phyloP scores from a whole-genome alignment of 805 yeast genomes.

The Saccharomycopsis sp. region DNA sequence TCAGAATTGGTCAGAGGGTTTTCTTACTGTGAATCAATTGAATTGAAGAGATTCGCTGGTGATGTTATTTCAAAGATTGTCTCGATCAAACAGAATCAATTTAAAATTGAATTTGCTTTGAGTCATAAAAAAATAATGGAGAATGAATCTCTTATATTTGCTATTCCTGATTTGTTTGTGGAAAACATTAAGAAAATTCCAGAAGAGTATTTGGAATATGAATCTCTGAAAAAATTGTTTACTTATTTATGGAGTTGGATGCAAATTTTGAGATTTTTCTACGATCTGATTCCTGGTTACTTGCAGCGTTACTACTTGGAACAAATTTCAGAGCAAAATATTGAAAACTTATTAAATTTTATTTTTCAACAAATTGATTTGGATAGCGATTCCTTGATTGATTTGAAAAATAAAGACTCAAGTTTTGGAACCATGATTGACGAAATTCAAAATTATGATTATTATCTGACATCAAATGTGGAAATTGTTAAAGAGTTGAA shows the following conservation, averaged over 20 bases:
- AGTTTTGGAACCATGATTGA: conserved; percentile 19
- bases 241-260: conserved; percentile 64
- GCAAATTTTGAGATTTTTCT: conserved; percentile 53
- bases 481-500: conserved; percentile 29
- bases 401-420: conserved; percentile 10
- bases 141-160: conserved; percentile 28
- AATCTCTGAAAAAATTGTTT: conserved; percentile 30
- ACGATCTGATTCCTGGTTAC: conserved; percentile 56
- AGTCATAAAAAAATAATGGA: conserved; percentile 25
- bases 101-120: conserved; percentile 45
- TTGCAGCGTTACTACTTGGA: conserved; percentile 48
- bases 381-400: conserved; percentile 25
- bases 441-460: conserved; percentile 23
- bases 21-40: not conserved
- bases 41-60: conserved; percentile 5
- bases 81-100: conserved; percentile 39
- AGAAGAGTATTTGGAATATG: conserved; percentile 32
- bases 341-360: conserved; percentile 45
- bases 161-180: conserved; percentile 38
- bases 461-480: not conserved
- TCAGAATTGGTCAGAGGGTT: conserved; percentile 5
- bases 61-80: conserved; percentile 33
- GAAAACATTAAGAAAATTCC: conserved; percentile 26
- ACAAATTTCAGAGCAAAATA: conserved; percentile 46
- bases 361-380: conserved; percentile 48